phyloP scores from a whole-genome alignment of 495 filamentous ascomycete genomes.

The Podospora fimiseda region DNA sequence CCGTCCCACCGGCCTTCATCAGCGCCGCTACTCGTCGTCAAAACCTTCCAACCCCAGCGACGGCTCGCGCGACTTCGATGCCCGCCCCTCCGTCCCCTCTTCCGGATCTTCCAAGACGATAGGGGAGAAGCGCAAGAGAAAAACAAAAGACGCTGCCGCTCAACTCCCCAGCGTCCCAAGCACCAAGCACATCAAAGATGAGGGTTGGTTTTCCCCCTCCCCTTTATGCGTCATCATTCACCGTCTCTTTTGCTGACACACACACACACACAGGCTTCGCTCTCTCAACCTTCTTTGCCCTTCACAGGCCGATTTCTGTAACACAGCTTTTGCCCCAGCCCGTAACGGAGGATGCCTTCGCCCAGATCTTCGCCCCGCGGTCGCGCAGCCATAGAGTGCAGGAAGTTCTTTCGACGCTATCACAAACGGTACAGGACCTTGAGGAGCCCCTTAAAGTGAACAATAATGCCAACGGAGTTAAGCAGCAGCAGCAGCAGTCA shows the following conservation, averaged over 20 bases:
- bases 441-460: slow-evolving; percentile 51
- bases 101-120: slow-evolving; percentile 31
- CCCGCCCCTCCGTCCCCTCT: slow-evolving; percentile 36
- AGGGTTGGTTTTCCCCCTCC: slow-evolving; percentile 48
- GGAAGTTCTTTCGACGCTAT: slow-evolving; percentile 74
- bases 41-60: slow-evolving; percentile 51
- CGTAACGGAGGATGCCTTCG: slow-evolving; percentile 66
- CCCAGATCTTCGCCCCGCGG: slow-evolving; percentile 66
- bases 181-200: slow-evolving; percentile 68
- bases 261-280: slow-evolving; percentile 57
- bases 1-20: slow-evolving; percentile 30
- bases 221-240: slow-evolving; percentile 3
- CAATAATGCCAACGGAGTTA: slow-evolving; percentile 11
- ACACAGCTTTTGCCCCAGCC: slow-evolving; percentile 69
- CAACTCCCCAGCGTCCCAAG: slow-evolving; percentile 75
- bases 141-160: slow-evolving; percentile 36
- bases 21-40: slow-evolving; percentile 50
- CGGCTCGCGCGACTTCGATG: slow-evolving; percentile 41
- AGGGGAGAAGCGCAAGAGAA: slow-evolving; percentile 43
- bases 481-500: slow-evolving; percentile 14
- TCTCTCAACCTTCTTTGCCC: slow-evolving; percentile 89
- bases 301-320: slow-evolving; percentile 88
- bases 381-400: slow-evolving; percentile 43
- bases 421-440: slow-evolving; percentile 62
- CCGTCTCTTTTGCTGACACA: background rate